Evolutionary conservation across 768 basidiomycete genomes (phyloP).

Genomic region (Scleroderma citrinum): DNA sequence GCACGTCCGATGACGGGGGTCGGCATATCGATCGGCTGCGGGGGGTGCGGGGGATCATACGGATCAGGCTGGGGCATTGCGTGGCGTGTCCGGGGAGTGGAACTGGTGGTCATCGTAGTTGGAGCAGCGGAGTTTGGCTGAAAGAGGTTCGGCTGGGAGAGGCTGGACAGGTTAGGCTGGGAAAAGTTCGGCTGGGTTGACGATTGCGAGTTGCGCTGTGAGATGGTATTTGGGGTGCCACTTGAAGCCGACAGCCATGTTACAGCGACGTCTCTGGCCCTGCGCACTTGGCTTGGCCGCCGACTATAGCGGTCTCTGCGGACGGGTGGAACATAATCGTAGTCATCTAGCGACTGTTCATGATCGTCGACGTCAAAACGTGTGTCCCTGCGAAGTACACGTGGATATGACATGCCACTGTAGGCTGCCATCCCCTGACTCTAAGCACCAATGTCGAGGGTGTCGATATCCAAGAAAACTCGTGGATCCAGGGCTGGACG

Average conservation of each 20-base stretch:
- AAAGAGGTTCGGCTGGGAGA: background rate
- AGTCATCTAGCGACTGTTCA: background rate
- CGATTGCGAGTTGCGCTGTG: background rate
- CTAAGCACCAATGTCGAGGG: too few relatives aligned
- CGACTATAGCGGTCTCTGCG: conserved; percentile 19
- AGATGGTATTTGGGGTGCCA: background rate
- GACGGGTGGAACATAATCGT: conserved; percentile 6
- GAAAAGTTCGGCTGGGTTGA: background rate
- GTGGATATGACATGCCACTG: conserved; percentile 18
- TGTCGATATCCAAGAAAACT: background rate
- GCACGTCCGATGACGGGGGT: conserved; percentile 10
- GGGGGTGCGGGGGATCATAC: conserved; percentile 7
- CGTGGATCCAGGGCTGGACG: background rate
- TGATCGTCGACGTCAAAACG: background rate
- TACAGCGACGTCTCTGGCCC: conserved; percentile 11
- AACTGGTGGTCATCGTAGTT: background rate
- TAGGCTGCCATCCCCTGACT: conserved; percentile 18
- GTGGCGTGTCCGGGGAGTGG: conserved; percentile 6
- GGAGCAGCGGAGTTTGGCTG: conserved; percentile 7
- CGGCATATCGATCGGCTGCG: conserved; percentile 9
- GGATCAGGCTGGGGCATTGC: conserved; percentile 4
- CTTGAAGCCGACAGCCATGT: conserved; percentile 14
- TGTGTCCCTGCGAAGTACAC: conserved; percentile 15
- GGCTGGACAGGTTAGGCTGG: background rate
- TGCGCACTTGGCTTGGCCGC: conserved; percentile 15